phyloP scores from a whole-genome alignment of 2,329 filamentous ascomycete genomes.

The Botrytis paeoniae region DNA sequence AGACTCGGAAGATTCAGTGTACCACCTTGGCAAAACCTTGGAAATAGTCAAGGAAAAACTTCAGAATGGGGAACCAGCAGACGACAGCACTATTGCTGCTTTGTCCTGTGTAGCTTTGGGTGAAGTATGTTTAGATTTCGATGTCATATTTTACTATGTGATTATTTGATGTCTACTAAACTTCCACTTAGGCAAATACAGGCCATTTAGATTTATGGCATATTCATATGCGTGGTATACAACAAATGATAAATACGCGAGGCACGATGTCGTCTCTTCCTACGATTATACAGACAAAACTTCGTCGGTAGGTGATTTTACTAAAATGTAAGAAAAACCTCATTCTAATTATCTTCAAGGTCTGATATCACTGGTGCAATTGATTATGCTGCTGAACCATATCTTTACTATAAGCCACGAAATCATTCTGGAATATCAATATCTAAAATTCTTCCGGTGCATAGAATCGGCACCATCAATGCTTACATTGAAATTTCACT shows the following conservation, averaged over 20 bases:
- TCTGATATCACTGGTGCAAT: conserved; percentile 31
- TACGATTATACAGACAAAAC: conserved; percentile 24
- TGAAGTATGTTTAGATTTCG: conserved; percentile 20
- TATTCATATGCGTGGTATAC: conserved; percentile 30
- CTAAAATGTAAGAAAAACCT: neutral
- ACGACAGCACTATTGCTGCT: conserved; percentile 11
- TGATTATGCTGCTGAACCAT: conserved; percentile 27
- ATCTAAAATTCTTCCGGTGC: conserved; percentile 21
- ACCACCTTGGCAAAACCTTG: conserved; percentile 23
- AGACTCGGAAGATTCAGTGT: conserved; percentile 25
- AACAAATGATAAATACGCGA: conserved; percentile 25
- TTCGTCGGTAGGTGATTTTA: conserved; percentile 23
- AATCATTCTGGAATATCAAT: conserved; percentile 11
- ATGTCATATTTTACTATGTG: neutral
- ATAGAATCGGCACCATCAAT: neutral
- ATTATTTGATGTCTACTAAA: neutral
- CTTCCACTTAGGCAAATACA: conserved; percentile 22
- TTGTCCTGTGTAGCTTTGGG: conserved; percentile 30
- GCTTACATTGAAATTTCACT: conserved; percentile 2
- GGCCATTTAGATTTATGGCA: conserved; percentile 28
- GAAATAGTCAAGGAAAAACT: conserved; percentile 26
- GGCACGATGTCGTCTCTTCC: conserved; percentile 18
- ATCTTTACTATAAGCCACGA: conserved; percentile 20
- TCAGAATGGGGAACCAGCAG: neutral
- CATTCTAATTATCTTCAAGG: conserved; percentile 15